Conservation (phyloP, 1,139 yeast genomes). For the Nakaseomyces kungkrabaensis region DNA sequence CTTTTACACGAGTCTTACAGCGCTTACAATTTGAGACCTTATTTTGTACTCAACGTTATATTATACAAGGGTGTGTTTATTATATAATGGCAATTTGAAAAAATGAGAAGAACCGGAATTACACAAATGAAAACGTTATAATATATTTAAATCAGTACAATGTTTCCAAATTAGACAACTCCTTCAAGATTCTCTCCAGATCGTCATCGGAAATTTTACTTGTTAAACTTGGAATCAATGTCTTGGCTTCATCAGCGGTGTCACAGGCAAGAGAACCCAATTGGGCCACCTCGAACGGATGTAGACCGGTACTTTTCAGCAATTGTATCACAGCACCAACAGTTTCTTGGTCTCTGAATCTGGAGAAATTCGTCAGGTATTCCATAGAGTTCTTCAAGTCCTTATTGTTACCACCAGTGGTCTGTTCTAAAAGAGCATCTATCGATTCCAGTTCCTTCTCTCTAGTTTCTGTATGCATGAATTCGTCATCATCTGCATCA, state of each 20-base stretch:
- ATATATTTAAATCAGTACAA: conserved; percentile 26
- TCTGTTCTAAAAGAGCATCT: conserved; percentile 27
- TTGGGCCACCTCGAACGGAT: conserved; percentile 95
- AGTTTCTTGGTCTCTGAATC: conserved; percentile 86
- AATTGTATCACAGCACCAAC: conserved; percentile 89
- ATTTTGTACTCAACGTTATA: too few relatives aligned
- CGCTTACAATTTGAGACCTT: too few relatives aligned
- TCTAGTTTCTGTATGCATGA: conserved; percentile 29
- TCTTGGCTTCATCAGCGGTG: conserved; percentile 95
- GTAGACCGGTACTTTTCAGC: conserved; percentile 67
- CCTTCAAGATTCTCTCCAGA: conserved; percentile 76
- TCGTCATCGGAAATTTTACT: conserved; percentile 80
- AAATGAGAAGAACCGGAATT: too few relatives aligned
- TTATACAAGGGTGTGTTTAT: too few relatives aligned
- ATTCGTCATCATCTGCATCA: conserved; percentile 28
- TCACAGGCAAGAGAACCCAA: conserved; percentile 90
- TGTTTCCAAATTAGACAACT: conserved; percentile 58
- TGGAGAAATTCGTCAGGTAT: conserved; percentile 72
- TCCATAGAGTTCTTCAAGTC: conserved; percentile 88
- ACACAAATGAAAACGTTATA: too few relatives aligned
- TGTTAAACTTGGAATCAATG: conserved; percentile 78
- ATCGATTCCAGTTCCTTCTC: conserved; percentile 30
- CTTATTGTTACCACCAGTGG: conserved; percentile 53
- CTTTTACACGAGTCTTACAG: too few relatives aligned
- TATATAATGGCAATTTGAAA: too few relatives aligned